Base-by-base conservation (phyloP, 2,329 filamentous ascomycete genomes). In the Colletotrichum musicola region DNA sequence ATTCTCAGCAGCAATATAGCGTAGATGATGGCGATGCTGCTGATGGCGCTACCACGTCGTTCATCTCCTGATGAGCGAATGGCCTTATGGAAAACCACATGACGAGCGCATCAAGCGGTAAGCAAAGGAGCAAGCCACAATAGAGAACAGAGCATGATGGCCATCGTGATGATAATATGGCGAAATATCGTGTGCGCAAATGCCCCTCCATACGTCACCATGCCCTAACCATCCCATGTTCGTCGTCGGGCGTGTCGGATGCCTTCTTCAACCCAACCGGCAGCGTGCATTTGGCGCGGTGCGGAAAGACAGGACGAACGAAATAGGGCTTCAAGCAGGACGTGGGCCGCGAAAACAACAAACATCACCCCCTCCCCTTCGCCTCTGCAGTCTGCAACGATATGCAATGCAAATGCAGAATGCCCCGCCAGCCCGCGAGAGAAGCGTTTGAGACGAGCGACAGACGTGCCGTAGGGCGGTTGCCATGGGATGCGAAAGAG, bases 321-420 rank as follows among this genome's bases (percentile, higher is more conserved):
- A 56, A 65, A 69, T 53, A 69, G 55, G 66, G 66, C 66, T 55
- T 60, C 42, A 66, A 47, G 38, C 38, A 47, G 47, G 35, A 30
- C 38, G 30, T 44, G 38, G 22, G 20, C 16, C 13, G 51, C 46
- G 38, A 47, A 50, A 56, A 38, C 9, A 14, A 42, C 42, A 54
- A 54, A 38, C 62, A 42, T 62, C 65, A 55, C 49, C 55, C 55
- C 56, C 62, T 56, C 62, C 51, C 49, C 49, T 25, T 68, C 62
- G 50, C 67, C 16, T 54, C 67, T 69, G 67, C 67, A 68, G 63
- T 54, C 67, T 69, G 67, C 67, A 68, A 68, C 67, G 25, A 69
- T 44, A 69, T 69, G 67, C 67, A 69, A 59, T 53, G 62, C 67
- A 35, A 46, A 62, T 62, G 67, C 67, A 63, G 53, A n/a, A 51